These are phyloP conservation scores for Arabis alpina DNA, from an alignment of 345 rosid genomes.

Conservation along the genomic window DNA sequence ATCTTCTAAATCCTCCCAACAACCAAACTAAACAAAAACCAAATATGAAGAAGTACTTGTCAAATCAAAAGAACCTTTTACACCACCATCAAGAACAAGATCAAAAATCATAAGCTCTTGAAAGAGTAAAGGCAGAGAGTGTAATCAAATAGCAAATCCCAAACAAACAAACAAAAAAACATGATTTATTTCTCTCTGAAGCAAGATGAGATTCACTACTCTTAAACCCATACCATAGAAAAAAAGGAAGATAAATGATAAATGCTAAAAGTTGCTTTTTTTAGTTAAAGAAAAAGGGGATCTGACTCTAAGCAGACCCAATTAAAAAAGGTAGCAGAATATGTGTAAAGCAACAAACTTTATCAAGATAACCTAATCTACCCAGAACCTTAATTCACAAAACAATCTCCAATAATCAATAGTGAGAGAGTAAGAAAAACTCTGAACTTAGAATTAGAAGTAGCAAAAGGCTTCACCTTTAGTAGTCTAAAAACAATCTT, in stretches of 20 bases:
- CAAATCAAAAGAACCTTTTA: slow-evolving; percentile 15
- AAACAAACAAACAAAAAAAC: background rate
- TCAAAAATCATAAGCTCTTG: slow-evolving; percentile 13
- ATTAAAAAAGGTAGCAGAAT: slow-evolving; percentile 7
- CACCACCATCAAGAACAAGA: slow-evolving; percentile 7
- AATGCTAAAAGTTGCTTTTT: slow-evolving; percentile 30
- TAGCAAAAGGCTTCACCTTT: slow-evolving; percentile 11
- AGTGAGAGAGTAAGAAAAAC: background rate
- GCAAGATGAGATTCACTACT: slow-evolving; percentile 32
- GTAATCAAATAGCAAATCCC: slow-evolving; percentile 9
- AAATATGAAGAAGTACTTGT: slow-evolving; percentile 15
- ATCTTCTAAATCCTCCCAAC: slow-evolving; percentile 37
- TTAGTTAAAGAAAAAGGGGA: slow-evolving; percentile 7
- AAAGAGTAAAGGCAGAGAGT: slow-evolving; percentile 13
- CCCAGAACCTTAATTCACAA: slow-evolving; percentile 24
- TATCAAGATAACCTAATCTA: slow-evolving; percentile 17
- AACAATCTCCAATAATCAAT: slow-evolving; percentile 5
- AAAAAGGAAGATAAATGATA: background rate
- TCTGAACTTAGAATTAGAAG: background rate
- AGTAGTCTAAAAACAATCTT: background rate
- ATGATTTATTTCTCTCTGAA: slow-evolving; percentile 30
- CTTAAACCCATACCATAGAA: slow-evolving; percentile 24
- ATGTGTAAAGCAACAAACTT: slow-evolving; percentile 39
- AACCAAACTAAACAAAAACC: slow-evolving; percentile 6
- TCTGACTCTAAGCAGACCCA: background rate